Conservation (phyloP, 495 filamentous ascomycete species). For the Penicillium egyptiacum region DNA sequence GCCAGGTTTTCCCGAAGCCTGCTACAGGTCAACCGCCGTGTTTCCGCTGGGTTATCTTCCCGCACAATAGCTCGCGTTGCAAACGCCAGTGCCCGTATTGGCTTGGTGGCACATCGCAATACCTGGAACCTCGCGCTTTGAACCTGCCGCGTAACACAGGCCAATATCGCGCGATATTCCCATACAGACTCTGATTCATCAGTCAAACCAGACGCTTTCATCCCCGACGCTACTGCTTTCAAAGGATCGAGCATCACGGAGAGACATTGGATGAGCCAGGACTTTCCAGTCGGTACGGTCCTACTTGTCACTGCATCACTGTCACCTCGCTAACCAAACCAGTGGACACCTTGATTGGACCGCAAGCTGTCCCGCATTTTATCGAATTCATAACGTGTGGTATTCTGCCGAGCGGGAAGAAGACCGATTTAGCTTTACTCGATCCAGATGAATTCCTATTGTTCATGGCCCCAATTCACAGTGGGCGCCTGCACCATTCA, state of each 20-base stretch:
- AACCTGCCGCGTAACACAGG: slow-evolving; percentile 9
- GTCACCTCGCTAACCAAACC: slow-evolving; percentile 6
- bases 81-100: background rate
- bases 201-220: background rate
- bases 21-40: slow-evolving; percentile 9
- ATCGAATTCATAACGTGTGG: slow-evolving; percentile 7
- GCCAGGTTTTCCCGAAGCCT: slow-evolving; percentile 14
- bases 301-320: background rate
- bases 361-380: slow-evolving; percentile 7
- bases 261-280: slow-evolving; percentile 14
- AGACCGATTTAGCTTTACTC: slow-evolving; percentile 12
- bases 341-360: slow-evolving; percentile 12
- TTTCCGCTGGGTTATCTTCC: slow-evolving; percentile 5
- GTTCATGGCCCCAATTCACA: slow-evolving; percentile 10
- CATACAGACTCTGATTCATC: slow-evolving; percentile 11
- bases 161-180: slow-evolving; percentile 10
- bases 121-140: slow-evolving; percentile 8
- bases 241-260: slow-evolving; percentile 11
- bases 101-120: slow-evolving; percentile 6
- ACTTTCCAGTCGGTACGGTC: slow-evolving; percentile 3
- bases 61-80: background rate
- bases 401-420: slow-evolving; percentile 11
- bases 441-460: slow-evolving; percentile 10
- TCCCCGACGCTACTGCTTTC: slow-evolving; percentile 1
- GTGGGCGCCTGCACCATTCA: slow-evolving; percentile 16